phyloP scores from a whole-genome alignment of 2,329 filamentous ascomycete species.

The Ophiostoma sp. region DNA sequence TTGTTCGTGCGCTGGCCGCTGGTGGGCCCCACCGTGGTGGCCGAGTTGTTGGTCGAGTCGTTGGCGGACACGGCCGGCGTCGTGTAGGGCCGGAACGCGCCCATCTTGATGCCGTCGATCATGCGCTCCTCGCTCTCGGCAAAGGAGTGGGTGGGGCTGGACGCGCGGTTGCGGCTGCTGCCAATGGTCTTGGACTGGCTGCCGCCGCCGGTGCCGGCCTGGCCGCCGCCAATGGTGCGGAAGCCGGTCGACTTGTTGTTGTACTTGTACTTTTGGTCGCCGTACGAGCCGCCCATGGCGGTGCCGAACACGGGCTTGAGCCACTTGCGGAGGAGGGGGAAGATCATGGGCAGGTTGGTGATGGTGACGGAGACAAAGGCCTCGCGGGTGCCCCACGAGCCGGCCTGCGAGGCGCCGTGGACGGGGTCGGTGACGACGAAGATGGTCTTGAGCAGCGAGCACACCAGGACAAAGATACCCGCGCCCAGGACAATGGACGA shows the following conservation, averaged over 20 bases:
- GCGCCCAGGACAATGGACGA: conserved; percentile 35
- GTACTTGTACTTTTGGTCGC: conserved; percentile 37
- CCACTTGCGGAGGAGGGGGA: conserved; percentile 39
- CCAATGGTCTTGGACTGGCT: conserved; percentile 25
- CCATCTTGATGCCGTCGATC: conserved; percentile 40
- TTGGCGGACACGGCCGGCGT: conserved; percentile 8
- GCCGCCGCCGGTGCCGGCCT: conserved; percentile 33
- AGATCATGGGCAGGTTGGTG: conserved; percentile 40
- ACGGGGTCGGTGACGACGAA: conserved; percentile 34
- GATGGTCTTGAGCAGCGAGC: conserved; percentile 35
- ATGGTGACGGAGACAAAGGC: conserved; percentile 39
- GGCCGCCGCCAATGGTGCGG: conserved; percentile 40
- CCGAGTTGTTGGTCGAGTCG: background rate
- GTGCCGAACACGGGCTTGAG: conserved; percentile 37
- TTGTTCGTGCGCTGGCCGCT: background rate
- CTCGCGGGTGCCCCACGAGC: conserved; percentile 37
- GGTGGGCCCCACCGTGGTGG: conserved; percentile 8
- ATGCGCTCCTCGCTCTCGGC: conserved; percentile 42
- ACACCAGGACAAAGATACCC: conserved; percentile 36
- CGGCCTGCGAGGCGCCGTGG: conserved; percentile 35
- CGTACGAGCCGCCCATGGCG: conserved; percentile 33
- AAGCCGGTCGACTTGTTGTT: conserved; percentile 34
- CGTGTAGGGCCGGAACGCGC: conserved; percentile 32
- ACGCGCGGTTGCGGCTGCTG: conserved; percentile 37
- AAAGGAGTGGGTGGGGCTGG: conserved; percentile 31